phyloP scores from a whole-genome alignment of 352 stramenopile species.

The Globisporangium okanoganense region DNA sequence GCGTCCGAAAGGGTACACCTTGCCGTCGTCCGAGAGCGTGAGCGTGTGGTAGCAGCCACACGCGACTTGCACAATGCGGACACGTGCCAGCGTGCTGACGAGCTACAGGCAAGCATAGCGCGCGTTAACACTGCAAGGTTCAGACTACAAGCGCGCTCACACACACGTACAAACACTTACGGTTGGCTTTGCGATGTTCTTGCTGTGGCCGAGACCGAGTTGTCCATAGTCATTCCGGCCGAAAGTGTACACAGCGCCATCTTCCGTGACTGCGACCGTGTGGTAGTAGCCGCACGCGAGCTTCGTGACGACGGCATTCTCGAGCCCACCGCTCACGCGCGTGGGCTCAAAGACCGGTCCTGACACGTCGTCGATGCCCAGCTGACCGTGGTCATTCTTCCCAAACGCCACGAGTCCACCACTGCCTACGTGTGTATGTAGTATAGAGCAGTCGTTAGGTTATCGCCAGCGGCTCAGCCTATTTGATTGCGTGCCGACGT shows the following conservation, averaged over 20 bases:
- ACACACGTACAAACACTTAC: conserved; percentile 22
- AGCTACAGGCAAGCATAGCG: conserved; percentile 25
- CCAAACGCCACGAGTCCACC: conserved; percentile 83
- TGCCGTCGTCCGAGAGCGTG: conserved; percentile 74
- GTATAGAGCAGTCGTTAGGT: not conserved
- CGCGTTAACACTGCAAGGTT: not conserved
- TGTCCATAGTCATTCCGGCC: conserved; percentile 93
- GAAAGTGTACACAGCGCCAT: conserved; percentile 80
- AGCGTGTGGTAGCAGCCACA: conserved; percentile 88
- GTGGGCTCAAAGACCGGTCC: conserved; percentile 44
- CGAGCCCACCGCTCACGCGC: conserved; percentile 41
- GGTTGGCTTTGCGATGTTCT: conserved; percentile 47
- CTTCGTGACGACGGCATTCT: conserved; percentile 60
- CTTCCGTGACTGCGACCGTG: conserved; percentile 71
- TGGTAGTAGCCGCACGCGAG: conserved; percentile 92
- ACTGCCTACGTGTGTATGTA: conserved; percentile 14
- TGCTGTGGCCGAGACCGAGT: conserved; percentile 87
- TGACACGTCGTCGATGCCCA: conserved; percentile 67
- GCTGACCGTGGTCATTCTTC: conserved; percentile 92
- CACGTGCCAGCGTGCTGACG: conserved; percentile 42
- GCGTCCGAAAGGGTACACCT: conserved; percentile 89
- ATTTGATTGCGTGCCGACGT: conserved; percentile 9
- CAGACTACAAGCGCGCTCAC: not conserved
- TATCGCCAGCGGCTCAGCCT: not conserved
- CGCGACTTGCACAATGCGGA: conserved; percentile 66